Evolutionary conservation across 192 early-diverging fungal species (phyloP).

Genomic region (Linnemannia zychae): DNA sequence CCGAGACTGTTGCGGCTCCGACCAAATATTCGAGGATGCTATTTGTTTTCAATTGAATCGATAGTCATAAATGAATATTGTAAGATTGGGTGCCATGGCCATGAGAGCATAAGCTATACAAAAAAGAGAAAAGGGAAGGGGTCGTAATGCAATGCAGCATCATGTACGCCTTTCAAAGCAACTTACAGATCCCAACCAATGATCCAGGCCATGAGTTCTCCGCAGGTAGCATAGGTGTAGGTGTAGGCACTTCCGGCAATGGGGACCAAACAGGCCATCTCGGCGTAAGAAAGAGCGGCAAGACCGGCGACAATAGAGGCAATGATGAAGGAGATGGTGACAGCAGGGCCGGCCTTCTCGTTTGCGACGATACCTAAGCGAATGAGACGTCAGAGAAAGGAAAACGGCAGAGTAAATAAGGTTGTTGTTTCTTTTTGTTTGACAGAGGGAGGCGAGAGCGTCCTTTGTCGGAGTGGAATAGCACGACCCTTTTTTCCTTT

Average conservation of each 20-base stretch:
- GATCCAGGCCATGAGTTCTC: slow-evolving; percentile 91
- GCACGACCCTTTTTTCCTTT: not conserved
- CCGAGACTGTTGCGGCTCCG: slow-evolving; percentile 84
- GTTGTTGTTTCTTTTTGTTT: not conserved
- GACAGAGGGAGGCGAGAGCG: not conserved
- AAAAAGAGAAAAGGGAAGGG: not conserved
- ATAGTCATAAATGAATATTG: not conserved
- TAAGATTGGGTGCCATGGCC: not conserved
- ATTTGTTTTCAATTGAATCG: not conserved
- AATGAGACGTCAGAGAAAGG: not conserved
- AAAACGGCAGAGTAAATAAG: not conserved
- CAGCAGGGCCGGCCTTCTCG: slow-evolving; percentile 84
- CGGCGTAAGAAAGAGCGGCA: slow-evolving; percentile 87
- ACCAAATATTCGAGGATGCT: slow-evolving; percentile 88
- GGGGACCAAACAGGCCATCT: slow-evolving; percentile 88
- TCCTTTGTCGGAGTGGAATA: not conserved
- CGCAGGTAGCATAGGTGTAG: slow-evolving; percentile 89
- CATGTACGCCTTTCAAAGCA: not conserved
- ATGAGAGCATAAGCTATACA: not conserved
- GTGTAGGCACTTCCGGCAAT: slow-evolving; percentile 89
- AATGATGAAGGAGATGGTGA: slow-evolving; percentile 85
- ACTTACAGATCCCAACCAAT: slow-evolving; percentile 88
- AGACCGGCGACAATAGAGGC: slow-evolving; percentile 83
- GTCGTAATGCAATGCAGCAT: not conserved
- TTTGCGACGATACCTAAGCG: slow-evolving; percentile 71